Evolutionary conservation across 805 yeast genomes (phyloP).

Genomic region (Candida germanica): DNA sequence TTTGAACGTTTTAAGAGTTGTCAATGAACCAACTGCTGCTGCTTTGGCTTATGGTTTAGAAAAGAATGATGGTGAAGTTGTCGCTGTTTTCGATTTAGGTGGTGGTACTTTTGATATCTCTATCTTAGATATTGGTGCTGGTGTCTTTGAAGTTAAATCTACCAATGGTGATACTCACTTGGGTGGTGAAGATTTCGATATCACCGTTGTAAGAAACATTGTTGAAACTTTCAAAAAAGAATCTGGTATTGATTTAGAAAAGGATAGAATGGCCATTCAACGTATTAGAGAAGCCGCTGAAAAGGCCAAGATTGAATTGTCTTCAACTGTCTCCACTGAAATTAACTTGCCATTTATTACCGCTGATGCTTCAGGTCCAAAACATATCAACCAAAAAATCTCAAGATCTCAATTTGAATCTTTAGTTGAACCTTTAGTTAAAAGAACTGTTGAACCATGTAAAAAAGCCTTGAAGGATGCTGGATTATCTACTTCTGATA

Average conservation of each 20-base stretch:
- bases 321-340: constrained; percentile 67
- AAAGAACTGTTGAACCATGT: constrained; percentile 72
- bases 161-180: constrained; percentile 95
- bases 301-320: constrained; percentile 84
- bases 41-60: constrained; percentile 95
- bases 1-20: constrained; percentile 83
- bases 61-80: constrained; percentile 72
- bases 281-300: constrained; percentile 86
- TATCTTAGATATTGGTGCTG: constrained; percentile 92
- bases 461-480: constrained; percentile 84
- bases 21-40: constrained; percentile 90
- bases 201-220: constrained; percentile 78
- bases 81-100: constrained; percentile 96
- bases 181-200: constrained; percentile 93
- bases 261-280: constrained; percentile 76
- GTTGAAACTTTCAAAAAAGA: constrained; percentile 76
- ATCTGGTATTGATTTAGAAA: constrained; percentile 59
- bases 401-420: constrained; percentile 66
- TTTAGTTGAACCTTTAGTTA: constrained; percentile 65
- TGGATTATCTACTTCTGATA: constrained; percentile 57
- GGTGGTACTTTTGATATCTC: constrained; percentile 99
- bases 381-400: constrained; percentile 70
- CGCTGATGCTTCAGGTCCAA: constrained; percentile 80
- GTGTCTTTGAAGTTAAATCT: constrained; percentile 96
- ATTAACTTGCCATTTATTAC: constrained; percentile 84